phyloP scores from a whole-genome alignment of 2,329 filamentous ascomycete genomes.

The Hymenoscyphus fructigenus region DNA sequence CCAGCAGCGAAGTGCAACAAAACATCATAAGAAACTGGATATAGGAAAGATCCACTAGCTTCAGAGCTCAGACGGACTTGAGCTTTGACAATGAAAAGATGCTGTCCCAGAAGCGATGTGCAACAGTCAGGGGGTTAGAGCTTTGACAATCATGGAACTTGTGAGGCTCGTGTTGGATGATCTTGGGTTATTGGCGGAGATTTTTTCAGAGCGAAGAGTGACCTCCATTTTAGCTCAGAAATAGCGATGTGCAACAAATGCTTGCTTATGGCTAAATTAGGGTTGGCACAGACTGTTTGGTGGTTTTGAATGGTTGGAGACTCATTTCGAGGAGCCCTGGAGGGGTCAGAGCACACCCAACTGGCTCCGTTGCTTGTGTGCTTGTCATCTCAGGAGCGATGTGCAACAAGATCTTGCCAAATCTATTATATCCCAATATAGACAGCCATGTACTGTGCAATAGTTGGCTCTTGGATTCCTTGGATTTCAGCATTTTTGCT shows the following conservation, averaged over 20 bases:
- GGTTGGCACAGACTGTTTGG: not conserved
- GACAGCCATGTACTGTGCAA: not conserved
- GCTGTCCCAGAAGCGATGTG: not conserved
- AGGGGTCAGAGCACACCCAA: not conserved
- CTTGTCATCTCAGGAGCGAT: not conserved
- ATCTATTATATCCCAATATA: not conserved
- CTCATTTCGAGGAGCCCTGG: no score
- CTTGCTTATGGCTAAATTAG: not conserved
- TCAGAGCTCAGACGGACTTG: not conserved
- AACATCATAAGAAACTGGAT: not conserved
- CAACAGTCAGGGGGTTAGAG: not conserved
- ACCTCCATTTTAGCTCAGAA: not conserved
- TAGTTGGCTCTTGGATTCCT: not conserved
- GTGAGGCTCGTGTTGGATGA: not conserved
- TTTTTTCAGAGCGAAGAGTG: not conserved
- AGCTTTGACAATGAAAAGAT: not conserved
- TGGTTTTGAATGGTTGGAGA: not conserved
- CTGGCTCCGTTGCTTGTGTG: not conserved
- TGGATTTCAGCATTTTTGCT: no score
- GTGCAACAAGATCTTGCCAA: not conserved
- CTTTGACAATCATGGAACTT: not conserved
- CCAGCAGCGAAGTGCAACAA: conserved; percentile 4
- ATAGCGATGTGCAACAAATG: not conserved
- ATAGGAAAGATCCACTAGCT: not conserved
- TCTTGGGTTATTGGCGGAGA: not conserved